phyloP scores from a whole-genome alignment of 495 filamentous ascomycete species.

The Aspergillus saccharolyticus region DNA sequence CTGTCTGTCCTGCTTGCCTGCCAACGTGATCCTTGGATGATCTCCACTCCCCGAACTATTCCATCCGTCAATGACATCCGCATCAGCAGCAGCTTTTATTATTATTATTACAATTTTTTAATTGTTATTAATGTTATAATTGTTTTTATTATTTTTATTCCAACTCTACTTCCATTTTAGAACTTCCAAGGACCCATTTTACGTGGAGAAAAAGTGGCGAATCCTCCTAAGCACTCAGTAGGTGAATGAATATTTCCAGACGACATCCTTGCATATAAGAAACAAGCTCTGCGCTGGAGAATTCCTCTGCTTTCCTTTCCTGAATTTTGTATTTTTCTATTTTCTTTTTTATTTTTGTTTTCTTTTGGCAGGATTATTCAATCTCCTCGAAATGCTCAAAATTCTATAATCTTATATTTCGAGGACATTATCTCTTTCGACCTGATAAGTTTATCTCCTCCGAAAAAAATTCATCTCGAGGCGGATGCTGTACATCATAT shows the following conservation, averaged over 20 bases:
- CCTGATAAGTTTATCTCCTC: not conserved
- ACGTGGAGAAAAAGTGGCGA: constrained; percentile 16
- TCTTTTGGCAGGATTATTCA: not conserved
- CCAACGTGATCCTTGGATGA: constrained; percentile 19
- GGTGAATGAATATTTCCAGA: constrained; percentile 7
- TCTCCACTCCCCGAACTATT: constrained; percentile 14
- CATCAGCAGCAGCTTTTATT: not conserved
- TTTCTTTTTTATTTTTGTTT: constrained; percentile 10
- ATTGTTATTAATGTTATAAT: not conserved
- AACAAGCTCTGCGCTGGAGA: not conserved
- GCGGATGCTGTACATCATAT: not conserved
- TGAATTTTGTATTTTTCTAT: constrained; percentile 10
- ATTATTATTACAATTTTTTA: constrained; percentile 1
- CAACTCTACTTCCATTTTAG: not conserved
- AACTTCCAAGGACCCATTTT: constrained; percentile 6
- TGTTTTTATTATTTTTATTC: not conserved
- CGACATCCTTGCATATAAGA: constrained; percentile 17
- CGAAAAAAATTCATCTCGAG: not conserved
- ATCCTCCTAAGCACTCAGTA: not conserved
- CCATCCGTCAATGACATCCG: constrained; percentile 6
- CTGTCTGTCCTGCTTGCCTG: constrained; percentile 9
- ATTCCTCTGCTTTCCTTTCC: constrained; percentile 21
- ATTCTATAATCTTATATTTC: not conserved
- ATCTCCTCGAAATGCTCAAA: not conserved
- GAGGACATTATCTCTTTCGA: not conserved